phyloP scores from a whole-genome alignment of 768 basidiomycete genomes.

The Xerocomellus amylosporus region DNA sequence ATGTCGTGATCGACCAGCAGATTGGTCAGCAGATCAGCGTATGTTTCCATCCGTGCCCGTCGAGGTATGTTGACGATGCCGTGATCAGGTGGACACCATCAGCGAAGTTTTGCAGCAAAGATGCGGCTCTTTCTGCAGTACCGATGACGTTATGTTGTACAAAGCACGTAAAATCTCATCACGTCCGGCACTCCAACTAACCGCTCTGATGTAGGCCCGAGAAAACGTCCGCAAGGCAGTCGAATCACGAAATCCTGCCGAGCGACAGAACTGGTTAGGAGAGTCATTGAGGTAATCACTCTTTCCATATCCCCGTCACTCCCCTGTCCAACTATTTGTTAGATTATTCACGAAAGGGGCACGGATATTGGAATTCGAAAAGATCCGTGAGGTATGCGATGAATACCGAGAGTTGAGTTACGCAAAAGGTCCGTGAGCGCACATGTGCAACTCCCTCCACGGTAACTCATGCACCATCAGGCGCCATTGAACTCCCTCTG shows the following conservation, averaged over 20 bases:
- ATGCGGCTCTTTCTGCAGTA: conserved; percentile 96
- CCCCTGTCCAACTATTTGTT: conserved; percentile 7
- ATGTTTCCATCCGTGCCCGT: conserved; percentile 27
- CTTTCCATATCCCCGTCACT: not conserved
- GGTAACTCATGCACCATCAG: conserved; percentile 36
- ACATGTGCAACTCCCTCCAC: not conserved
- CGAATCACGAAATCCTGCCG: conserved; percentile 68
- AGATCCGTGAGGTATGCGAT: conserved; percentile 80
- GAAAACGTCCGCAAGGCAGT: conserved; percentile 91
- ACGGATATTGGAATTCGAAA: conserved; percentile 76
- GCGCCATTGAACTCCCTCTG: conserved; percentile 82
- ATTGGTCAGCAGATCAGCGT: conserved; percentile 96
- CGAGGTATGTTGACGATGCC: conserved; percentile 6
- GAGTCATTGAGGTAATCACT: conserved; percentile 77
- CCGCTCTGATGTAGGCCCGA: conserved; percentile 58
- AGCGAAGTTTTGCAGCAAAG: conserved; percentile 91
- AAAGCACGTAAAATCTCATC: conserved; percentile 53
- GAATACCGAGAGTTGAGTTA: conserved; percentile 86
- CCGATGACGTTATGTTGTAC: conserved; percentile 97
- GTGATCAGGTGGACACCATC: conserved; percentile 84
- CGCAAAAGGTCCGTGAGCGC: conserved; percentile 60
- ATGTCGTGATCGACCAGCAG: conserved; percentile 95
- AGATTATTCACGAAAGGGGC: conserved; percentile 91
- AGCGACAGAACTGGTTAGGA: conserved; percentile 74
- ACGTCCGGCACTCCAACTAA: conserved; percentile 3